Base-by-base conservation (phyloP, 2,329 filamentous ascomycete genomes). In the Paracorniculantispora psalliotae region DNA sequence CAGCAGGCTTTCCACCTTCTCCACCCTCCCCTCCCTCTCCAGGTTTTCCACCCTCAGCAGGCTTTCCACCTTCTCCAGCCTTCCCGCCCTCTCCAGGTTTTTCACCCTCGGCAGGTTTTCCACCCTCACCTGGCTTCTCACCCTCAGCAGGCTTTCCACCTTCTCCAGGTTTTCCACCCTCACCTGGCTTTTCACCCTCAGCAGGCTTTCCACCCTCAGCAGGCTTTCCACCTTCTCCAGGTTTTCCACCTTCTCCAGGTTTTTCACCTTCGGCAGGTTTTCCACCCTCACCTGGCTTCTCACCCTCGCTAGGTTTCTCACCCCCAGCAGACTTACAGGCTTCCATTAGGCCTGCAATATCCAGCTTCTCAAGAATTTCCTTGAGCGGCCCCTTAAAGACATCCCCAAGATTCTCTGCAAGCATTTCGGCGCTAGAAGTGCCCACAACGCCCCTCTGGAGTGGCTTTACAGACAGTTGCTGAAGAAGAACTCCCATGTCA, bases 301-400 rank as follows among this genome's bases (percentile, higher is more conserved):
- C 21, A 21, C 21, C 21, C 23, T 50, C 30, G n/a, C 28, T 30
- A 4, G 19, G 30, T n/a, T 23, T 39, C 2, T 17, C 52, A 4
- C 52, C 52, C 12, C 28, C 52, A 13, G 26, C 39, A 6, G 50
- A 25, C n/a, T 47, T 35, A 10, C 52, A 55, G 8, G 41, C 52
- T 25, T 35, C 41, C 28, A 55, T 19, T 19, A 55, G 52, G 15
- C 52, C 52, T 7, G 19, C 21, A 25, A 55, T 46, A 21, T 55
- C 30, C 8, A 55, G 13, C 9, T 10, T 8, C 19, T 55, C 30
- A 5, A 55, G 52, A 26, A 55, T 55, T 41, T 55, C 52, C 21
- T 55, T 35, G 8, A 55, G 52, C 28, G 52, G 41, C 1, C 52
- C 41, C 28, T 55, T 55, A 28, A 55, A 55, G 9, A 55, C 25